Evolutionary conservation across 2,329 filamentous ascomycete species (phyloP).

Genomic region (Zymoseptoria crescenta): DNA sequence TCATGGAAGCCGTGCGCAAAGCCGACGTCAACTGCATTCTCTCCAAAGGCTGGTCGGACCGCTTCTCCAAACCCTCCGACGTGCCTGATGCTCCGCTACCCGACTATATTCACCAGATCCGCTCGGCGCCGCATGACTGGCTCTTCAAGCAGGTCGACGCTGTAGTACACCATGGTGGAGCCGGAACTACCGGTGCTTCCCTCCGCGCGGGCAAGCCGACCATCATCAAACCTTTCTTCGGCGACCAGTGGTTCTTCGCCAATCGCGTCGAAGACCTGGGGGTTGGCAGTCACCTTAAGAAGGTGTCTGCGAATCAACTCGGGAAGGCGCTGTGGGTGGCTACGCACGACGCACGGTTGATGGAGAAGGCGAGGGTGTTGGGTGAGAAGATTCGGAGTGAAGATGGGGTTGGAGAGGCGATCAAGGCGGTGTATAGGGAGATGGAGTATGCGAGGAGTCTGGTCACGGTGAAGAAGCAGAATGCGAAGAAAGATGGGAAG

Average conservation of each 20-base stretch:
- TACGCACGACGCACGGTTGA: conserved; percentile 85
- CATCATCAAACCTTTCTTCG: conserved; percentile 94
- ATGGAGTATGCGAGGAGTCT: conserved; percentile 84
- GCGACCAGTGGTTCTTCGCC: conserved; percentile 96
- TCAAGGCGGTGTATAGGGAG: conserved; percentile 89
- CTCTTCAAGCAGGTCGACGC: conserved; percentile 90
- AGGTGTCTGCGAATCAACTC: conserved; percentile 79
- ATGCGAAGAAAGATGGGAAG: not conserved
- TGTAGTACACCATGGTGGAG: conserved; percentile 87
- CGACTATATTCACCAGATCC: conserved; percentile 76
- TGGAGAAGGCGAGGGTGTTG: conserved; percentile 70
- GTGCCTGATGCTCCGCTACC: conserved; percentile 60
- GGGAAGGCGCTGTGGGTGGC: conserved; percentile 84
- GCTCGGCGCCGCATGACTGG: conserved; percentile 92
- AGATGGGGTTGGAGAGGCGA: conserved; percentile 79
- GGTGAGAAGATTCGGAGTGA: conserved; percentile 89
- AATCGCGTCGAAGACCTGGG: conserved; percentile 83
- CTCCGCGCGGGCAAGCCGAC: conserved; percentile 85
- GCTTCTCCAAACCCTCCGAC: conserved; percentile 53
- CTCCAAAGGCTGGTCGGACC: conserved; percentile 95
- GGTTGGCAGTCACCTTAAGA: conserved; percentile 82
- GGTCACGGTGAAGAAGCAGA: conserved; percentile 46
- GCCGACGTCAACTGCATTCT: conserved; percentile 91
- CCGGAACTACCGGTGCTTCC: conserved; percentile 89
- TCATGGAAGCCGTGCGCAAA: conserved; percentile 82